Conservation (phyloP, 768 basidiomycete species). For the Leccinellum albellum region DNA sequence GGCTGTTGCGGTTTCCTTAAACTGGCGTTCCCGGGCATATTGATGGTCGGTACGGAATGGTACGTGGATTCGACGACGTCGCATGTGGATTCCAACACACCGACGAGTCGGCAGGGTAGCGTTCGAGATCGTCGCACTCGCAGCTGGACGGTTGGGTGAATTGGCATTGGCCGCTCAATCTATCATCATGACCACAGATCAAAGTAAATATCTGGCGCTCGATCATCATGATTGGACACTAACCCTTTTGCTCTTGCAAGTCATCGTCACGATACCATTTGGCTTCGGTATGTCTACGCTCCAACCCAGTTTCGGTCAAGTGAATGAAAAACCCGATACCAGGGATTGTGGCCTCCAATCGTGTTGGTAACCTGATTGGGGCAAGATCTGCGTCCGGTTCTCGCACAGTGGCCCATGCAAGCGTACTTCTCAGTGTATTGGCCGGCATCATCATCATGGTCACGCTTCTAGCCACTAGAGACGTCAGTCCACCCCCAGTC, state of each 20-base stretch:
- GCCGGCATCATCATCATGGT: slow-evolving; percentile 59
- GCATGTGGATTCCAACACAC: not conserved
- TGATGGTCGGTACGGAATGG: slow-evolving; percentile 84
- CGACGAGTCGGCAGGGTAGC: slow-evolving; percentile 53
- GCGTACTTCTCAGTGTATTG: slow-evolving; percentile 60
- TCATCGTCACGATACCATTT: slow-evolving; percentile 73
- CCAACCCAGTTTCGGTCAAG: not conserved
- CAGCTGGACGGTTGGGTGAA: slow-evolving; percentile 67
- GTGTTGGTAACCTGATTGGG: slow-evolving; percentile 72
- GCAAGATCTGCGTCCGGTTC: slow-evolving; percentile 49
- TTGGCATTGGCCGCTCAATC: slow-evolving; percentile 70
- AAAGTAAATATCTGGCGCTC: slow-evolving; percentile 40
- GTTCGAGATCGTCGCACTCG: slow-evolving; percentile 78
- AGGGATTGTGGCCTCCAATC: slow-evolving; percentile 68
- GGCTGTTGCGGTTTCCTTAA: slow-evolving; percentile 58
- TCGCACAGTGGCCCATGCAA: slow-evolving; percentile 56
- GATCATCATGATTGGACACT: not conserved
- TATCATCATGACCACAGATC: slow-evolving; percentile 78
- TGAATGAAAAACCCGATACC: not conserved
- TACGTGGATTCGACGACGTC: slow-evolving; percentile 26
- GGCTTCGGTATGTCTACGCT: slow-evolving; percentile 48
- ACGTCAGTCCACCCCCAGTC: slow-evolving; percentile 39
- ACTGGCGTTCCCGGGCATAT: slow-evolving; percentile 70
- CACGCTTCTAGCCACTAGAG: slow-evolving; percentile 49
- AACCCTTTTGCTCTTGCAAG: slow-evolving; percentile 27